Base-by-base conservation (phyloP, 371 early-diverging fungal genomes). In the Synchytrium microbalum region DNA sequence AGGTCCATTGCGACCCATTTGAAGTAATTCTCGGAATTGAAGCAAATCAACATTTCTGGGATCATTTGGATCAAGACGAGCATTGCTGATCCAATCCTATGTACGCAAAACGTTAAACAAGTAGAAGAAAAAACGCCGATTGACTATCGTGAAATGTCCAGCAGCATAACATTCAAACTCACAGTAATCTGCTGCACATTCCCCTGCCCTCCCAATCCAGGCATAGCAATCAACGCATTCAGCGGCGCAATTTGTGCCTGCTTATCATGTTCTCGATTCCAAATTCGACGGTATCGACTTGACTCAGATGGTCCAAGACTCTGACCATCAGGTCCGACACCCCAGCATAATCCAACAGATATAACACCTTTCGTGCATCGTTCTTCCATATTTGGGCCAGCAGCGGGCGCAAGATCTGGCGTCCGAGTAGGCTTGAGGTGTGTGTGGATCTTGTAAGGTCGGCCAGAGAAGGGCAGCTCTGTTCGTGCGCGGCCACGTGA, bases 41-140 rank as follows among this genome's bases (percentile, higher is more conserved):
- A 75, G 52, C 3, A 79, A 46, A 24, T 76, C 68, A 3, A 52
- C 53, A 55, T 77, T 76, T 55, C 74, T 58, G 3, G 79, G 81
- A 65, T 81, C 78, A 58, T 79, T 76, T 2, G 79, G 76, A 67
- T 81, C 81, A 5, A 77, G 26, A n/a, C 58, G 30, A 25, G 68
- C 27, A 19, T 72, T 69, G 46, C 61, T 61, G 19, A 72, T 68
- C 78, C 77, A 80, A 27, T 78, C 73, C 75, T 75, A 59, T 23
- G 8, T 59, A 23, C 10, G 10, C 10, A 29, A 23, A 59, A 59
- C 32, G 8, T 30, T 10, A 32, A 29, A 5, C 56, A 38, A 55
- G 56, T 3, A 26, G 61, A n/a, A 23, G 1, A 62, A 60, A 30
- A 5, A 8, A 27, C 51, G 0, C 19, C 2, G 72, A 63, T 68